Evolutionary conservation across 345 rosid genomes (phyloP), one percentile per base, ranked within the genome.

Genomic region (Lepidium aucheri): DNA sequence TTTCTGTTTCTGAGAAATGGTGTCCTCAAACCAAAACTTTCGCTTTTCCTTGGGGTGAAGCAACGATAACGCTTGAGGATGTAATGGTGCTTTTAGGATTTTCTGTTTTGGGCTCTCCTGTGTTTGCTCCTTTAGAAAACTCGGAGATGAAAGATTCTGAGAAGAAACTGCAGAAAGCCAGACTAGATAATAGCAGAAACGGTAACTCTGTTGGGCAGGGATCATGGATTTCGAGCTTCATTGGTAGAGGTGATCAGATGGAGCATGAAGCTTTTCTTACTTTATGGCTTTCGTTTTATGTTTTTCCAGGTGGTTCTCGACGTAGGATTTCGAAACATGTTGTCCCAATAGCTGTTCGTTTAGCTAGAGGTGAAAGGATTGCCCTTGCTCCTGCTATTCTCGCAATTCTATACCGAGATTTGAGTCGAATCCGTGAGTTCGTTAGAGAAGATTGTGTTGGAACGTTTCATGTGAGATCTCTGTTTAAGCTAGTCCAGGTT

Each of bases 1-100:
- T 80, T 43, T 76, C 60, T n/a, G 10, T 84, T 47, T 77, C 80
- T 7, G 58, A 79, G 67, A 80, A 58, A 45, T 87, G 94, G 84
- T 75, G 81, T 38, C 77, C 79, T 10, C 66, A 75, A 8, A 80
- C 85, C 6, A 83, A 81, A 34, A 40, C 85, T 0, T 83, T 83
- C 44, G 43, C 83, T 9, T 84, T 84, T 9, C 77, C 86, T 1
- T 85, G 85, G 85, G 89, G 86, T 24, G 90, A 83, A 72, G 88
- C 80, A 5, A 80, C 86, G 0, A 6, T 85, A 13, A 81, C 90
- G 0, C 64, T 83, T 2, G 86, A 87, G 46, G 84, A 84, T 72
- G 61, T 83, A 50, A 56, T 72, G 78, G 50, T 81, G 9, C 73
- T 63, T 7, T 73, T 83, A 30, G 83, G 84, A 0, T 85, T 68